phyloP scores from a whole-genome alignment of 2,329 filamentous ascomycete species.

The Pyrenophora tritici-repentis region DNA sequence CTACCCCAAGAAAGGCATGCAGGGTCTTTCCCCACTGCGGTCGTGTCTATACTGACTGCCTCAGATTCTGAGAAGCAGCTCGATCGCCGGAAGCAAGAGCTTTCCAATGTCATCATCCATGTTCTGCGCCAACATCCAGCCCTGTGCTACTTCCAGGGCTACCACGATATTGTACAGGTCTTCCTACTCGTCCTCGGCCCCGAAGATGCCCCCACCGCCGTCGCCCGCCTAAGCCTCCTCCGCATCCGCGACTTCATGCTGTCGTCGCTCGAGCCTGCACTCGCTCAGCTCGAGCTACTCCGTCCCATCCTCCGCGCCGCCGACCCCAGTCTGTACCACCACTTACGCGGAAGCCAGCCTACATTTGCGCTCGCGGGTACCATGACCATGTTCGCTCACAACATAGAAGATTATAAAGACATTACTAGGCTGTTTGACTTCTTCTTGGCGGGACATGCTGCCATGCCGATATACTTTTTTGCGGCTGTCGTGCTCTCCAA shows the following conservation, averaged over 20 bases:
- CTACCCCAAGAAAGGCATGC: constrained; percentile 76
- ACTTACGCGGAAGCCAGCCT: constrained; percentile 78
- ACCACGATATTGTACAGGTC: constrained; percentile 97
- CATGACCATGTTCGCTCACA: constrained; percentile 94
- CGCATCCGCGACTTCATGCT: constrained; percentile 98
- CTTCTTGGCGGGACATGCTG: constrained; percentile 83
- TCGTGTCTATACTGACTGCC: constrained; percentile 43
- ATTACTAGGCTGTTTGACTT: constrained; percentile 94
- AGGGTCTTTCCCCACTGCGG: background rate
- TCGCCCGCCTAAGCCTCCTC: constrained; percentile 82
- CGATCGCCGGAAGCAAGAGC: constrained; percentile 70
- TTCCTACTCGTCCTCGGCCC: constrained; percentile 81
- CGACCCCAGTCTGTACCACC: constrained; percentile 72
- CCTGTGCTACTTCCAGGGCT: constrained; percentile 96
- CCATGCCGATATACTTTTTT: constrained; percentile 89
- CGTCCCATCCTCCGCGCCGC: constrained; percentile 76
- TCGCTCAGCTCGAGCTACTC: constrained; percentile 84
- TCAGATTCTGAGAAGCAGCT: constrained; percentile 73
- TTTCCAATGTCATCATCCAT: constrained; percentile 79
- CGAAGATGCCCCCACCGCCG: constrained; percentile 62
- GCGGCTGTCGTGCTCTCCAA: constrained; percentile 75
- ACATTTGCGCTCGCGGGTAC: constrained; percentile 95
- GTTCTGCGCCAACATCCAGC: constrained; percentile 80
- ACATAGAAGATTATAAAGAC: constrained; percentile 85
- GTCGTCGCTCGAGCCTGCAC: constrained; percentile 77